Evolutionary conservation across 169 alveolate genomes (phyloP).

Genomic region (Plasmodium malariae): DNA sequence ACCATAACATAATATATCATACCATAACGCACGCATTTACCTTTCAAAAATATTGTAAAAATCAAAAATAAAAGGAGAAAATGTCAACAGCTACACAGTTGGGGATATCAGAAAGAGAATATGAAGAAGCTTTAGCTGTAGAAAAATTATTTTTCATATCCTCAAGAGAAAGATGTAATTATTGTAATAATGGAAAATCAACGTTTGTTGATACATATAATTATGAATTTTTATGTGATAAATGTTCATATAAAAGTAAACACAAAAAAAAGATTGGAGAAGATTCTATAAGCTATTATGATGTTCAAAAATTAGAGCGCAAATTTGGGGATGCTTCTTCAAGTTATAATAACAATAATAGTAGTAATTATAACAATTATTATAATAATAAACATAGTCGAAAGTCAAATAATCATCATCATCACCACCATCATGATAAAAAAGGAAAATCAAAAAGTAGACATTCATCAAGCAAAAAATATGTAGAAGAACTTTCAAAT

Average conservation of each 20-base stretch:
- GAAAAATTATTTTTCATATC: conserved; percentile 83
- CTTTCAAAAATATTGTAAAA: too few species aligned
- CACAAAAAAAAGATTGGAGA: conserved; percentile 81
- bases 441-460: conserved; percentile 42
- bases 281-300: conserved; percentile 80
- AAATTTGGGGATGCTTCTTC: conserved; percentile 74
- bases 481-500: conserved; percentile 48
- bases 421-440: conserved; percentile 13
- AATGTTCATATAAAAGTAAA: conserved; percentile 81
- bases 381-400: conserved; percentile 22
- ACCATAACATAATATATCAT: too few species aligned
- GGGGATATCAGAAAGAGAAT: conserved; percentile 85
- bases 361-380: too few species aligned
- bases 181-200: conserved; percentile 80
- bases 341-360: conserved; percentile 11
- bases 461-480: conserved; percentile 55
- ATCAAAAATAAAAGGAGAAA: conserved; percentile 17
- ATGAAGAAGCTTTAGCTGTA: conserved; percentile 85
- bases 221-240: conserved; percentile 81
- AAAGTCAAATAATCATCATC: conserved; percentile 30
- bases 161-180: conserved; percentile 81
- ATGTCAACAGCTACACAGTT: conserved; percentile 78
- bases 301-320: conserved; percentile 82
- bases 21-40: too few species aligned
- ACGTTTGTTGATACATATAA: conserved; percentile 84